Percentiles rank a stretch among this genome's conserved stretches.
Conservation (phyloP, 805 yeast genomes). For the Kodamaea kaohsiungensis region DNA sequence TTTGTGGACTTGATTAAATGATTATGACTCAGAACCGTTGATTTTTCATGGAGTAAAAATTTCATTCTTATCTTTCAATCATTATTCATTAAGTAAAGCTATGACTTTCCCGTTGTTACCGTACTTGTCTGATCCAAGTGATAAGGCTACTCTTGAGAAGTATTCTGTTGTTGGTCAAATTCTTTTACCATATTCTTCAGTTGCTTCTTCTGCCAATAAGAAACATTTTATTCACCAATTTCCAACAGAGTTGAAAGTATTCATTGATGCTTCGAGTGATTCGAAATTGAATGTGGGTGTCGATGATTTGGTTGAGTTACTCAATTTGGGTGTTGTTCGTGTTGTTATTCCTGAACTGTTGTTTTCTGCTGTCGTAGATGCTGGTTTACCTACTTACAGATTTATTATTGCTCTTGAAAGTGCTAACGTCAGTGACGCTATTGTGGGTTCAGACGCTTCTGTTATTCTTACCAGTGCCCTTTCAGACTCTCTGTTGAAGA, state of each 20-base stretch:
- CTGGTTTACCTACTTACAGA: conserved; percentile 56
- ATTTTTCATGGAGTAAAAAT: neutral
- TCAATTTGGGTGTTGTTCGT: conserved; percentile 61
- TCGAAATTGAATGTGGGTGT: conserved; percentile 20
- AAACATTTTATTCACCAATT: conserved; percentile 34
- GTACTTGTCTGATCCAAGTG: conserved; percentile 22
- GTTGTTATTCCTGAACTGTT: conserved; percentile 39
- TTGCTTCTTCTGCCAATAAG: conserved; percentile 17
- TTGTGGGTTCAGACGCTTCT: conserved; percentile 20
- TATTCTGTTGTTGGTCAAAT: conserved; percentile 37
- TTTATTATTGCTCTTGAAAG: conserved; percentile 31
- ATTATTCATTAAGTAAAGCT: neutral
- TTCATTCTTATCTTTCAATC: neutral
- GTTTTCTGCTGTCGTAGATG: conserved; percentile 33
- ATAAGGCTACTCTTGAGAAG: conserved; percentile 18
- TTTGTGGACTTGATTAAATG: neutral
- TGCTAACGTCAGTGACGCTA: conserved; percentile 9
- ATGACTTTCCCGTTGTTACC: conserved; percentile 46
- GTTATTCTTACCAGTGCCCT: conserved; percentile 21
- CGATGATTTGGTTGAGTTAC: conserved; percentile 43
- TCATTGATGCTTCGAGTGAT: conserved; percentile 29
- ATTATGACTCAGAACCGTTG: conserved; percentile 3
- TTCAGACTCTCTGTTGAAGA: conserved; percentile 19
- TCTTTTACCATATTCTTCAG: conserved; percentile 28
- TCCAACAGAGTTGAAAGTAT: conserved; percentile 30